Percentiles rank a stretch among this genome's conserved stretches.
Conservation (phyloP, 2,329 filamentous ascomycete genomes). For the Drechslera avenae region DNA sequence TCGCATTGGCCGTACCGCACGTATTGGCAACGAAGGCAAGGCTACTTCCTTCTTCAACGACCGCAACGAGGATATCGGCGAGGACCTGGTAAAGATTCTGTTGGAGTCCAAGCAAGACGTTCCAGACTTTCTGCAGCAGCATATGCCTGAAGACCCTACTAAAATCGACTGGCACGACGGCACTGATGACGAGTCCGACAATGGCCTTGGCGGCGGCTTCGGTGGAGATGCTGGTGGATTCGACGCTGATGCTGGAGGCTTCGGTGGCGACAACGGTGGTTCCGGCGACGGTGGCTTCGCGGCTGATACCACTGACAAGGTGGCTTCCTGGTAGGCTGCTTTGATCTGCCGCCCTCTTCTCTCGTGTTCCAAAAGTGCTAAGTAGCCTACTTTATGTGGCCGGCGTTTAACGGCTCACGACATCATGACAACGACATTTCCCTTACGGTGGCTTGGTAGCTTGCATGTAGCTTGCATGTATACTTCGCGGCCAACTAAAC, state of each 20-base stretch:
- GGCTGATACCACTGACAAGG: slow-evolving; percentile 30
- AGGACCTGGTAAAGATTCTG: slow-evolving; percentile 78
- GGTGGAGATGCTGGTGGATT: slow-evolving; percentile 18
- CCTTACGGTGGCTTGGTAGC: slow-evolving; percentile 18
- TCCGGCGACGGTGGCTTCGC: slow-evolving; percentile 16
- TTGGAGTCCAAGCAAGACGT: slow-evolving; percentile 78
- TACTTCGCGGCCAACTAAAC: slow-evolving; percentile 13
- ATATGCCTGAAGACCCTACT: slow-evolving; percentile 63
- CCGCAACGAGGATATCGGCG: slow-evolving; percentile 72
- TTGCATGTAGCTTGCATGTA: slow-evolving; percentile 1
- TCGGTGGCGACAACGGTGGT: slow-evolving; percentile 4
- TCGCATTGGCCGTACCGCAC: slow-evolving; percentile 92
- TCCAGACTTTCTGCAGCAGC: slow-evolving; percentile 77
- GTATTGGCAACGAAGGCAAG: slow-evolving; percentile 84
- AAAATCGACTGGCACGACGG: slow-evolving; percentile 61
- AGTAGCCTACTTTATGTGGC: neutral
- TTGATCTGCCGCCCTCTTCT: neutral
- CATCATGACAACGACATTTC: slow-evolving; percentile 3
- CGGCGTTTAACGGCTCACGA: neutral
- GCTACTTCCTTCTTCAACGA: slow-evolving; percentile 91
- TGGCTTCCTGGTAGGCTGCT: slow-evolving; percentile 34
- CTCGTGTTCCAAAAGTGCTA: neutral
- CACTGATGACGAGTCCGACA: slow-evolving; percentile 45
- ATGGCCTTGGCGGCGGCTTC: slow-evolving; percentile 22
- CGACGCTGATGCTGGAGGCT: slow-evolving; percentile 14